phyloP scores from a whole-genome alignment of 768 basidiomycete species.

The Saitozyma podzolica region DNA sequence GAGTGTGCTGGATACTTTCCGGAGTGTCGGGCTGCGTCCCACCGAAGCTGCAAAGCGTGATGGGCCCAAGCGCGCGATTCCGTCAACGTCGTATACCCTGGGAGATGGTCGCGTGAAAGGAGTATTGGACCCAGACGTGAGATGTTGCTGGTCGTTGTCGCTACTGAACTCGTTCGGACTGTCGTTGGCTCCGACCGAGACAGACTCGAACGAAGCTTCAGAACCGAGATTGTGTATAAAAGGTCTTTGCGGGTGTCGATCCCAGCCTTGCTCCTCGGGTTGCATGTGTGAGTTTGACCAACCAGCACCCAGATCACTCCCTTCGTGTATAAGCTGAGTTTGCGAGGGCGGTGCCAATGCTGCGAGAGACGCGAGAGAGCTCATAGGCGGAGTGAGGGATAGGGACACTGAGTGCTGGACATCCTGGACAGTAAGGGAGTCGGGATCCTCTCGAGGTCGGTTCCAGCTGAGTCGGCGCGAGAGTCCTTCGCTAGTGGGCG shows the following conservation, averaged over 20 bases:
- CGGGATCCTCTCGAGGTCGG: slow-evolving; percentile 7
- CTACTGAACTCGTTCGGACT: slow-evolving; percentile 6
- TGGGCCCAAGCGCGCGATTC: slow-evolving; percentile 11
- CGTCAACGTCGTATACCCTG: slow-evolving; percentile 24
- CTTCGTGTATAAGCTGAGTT: background rate
- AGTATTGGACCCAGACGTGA: background rate
- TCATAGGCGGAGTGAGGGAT: background rate
- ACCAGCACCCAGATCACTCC: background rate
- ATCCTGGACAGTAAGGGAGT: too few relatives aligned
- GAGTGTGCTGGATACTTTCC: slow-evolving; percentile 30
- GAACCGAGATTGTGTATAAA: slow-evolving; percentile 11
- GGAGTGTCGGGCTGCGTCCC: slow-evolving; percentile 28
- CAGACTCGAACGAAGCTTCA: slow-evolving; percentile 5
- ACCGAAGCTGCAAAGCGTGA: slow-evolving; percentile 13
- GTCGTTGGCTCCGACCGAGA: background rate
- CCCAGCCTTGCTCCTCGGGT: too few relatives aligned
- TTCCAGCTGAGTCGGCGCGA: slow-evolving; percentile 38
- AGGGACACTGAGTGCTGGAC: background rate
- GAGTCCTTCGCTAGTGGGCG: slow-evolving; percentile 31
- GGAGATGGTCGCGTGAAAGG: background rate
- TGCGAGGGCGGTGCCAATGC: slow-evolving; percentile 10
- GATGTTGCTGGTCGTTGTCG: background rate
- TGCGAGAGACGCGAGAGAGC: background rate
- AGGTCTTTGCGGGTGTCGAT: background rate
- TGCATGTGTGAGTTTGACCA: background rate